Percentiles rank a stretch among this genome's conserved stretches.
Conservation (phyloP, 2,329 filamentous ascomycete species). For the Ophiocordyceps polyrhachis-furcata region DNA sequence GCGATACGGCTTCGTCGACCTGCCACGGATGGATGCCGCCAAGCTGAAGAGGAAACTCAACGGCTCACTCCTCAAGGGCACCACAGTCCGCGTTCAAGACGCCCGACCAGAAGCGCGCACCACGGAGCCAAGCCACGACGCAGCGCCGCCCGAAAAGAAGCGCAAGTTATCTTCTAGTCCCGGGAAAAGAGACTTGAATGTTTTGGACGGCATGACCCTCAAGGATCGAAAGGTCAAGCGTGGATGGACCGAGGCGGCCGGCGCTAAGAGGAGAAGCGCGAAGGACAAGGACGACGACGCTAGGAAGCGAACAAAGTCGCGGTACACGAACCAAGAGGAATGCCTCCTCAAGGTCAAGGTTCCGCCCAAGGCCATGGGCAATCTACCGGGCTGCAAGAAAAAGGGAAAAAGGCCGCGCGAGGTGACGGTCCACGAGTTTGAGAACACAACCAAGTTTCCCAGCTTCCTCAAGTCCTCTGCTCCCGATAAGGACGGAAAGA, state of each 20-base stretch:
- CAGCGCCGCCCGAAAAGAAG: slow-evolving; percentile 11
- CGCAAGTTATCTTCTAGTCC: slow-evolving; percentile 22
- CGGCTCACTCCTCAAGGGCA: slow-evolving; percentile 66
- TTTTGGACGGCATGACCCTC: slow-evolving; percentile 50
- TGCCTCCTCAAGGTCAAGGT: slow-evolving; percentile 71
- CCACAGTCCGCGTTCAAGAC: slow-evolving; percentile 68
- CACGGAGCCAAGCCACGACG: slow-evolving; percentile 14
- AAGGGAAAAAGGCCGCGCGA: slow-evolving; percentile 32
- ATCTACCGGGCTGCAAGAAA: slow-evolving; percentile 26
- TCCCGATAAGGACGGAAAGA: slow-evolving; percentile 14
- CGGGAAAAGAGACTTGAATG: slow-evolving; percentile 30
- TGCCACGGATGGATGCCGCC: slow-evolving; percentile 68
- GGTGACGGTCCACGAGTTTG: slow-evolving; percentile 72
- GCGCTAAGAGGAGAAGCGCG: slow-evolving; percentile 27
- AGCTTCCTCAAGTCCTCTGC: slow-evolving; percentile 49
- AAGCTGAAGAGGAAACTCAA: slow-evolving; percentile 83
- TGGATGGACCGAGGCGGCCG: slow-evolving; percentile 62
- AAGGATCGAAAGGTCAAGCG: slow-evolving; percentile 65
- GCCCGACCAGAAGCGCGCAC: slow-evolving; percentile 41
- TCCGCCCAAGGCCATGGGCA: slow-evolving; percentile 27
- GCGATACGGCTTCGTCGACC: slow-evolving; percentile 74
- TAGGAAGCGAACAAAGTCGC: slow-evolving; percentile 45
- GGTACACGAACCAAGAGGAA: slow-evolving; percentile 65
- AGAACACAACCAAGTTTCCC: slow-evolving; percentile 65
- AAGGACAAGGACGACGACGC: slow-evolving; percentile 28